Evolutionary conservation across 176 grass and related monocot species (phyloP), one percentile per base, ranked within the genome.

Genomic region (Rhynchospora pubera): DNA sequence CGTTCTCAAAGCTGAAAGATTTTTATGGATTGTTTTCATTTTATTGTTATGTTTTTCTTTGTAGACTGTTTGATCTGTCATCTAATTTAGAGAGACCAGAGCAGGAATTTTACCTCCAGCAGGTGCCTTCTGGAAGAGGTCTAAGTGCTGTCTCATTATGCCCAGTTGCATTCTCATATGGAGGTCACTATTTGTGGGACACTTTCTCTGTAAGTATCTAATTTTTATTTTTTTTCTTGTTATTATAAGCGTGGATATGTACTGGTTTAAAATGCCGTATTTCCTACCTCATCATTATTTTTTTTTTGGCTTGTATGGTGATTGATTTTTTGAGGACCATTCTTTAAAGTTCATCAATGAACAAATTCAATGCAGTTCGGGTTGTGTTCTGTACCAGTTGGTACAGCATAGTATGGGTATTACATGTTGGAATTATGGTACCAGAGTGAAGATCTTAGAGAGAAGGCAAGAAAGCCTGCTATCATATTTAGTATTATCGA

Each of bases 61-160:
- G 85, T 90, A 99, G 96, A 86, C 84, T 99, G 85, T 95, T 90
- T 88, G 90, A 99, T 87, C 84, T 99, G 1, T 99, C 96, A 83
- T 87, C 80, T 18, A 82, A 95, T 85, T 87, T 94, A 69, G 92
- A 90, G 84, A 85, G 77, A 82, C 85, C 96, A 78, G 92, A 95
- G 82, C 91, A 93, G 77, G 91, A 91, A 65, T 99, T 92, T 82
- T 99, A 93, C 91, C 82, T 99, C 56, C 92, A 99, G 82, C 91
- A 85, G 50, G 85, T 89, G 81, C 65, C 87, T 87, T 81, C 92
- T 87, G 92, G 87, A 64, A 92, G 71, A 88, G 91, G 90, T 75
- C 87, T 88, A 70, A 94, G 91, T 84, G 90, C 89, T 84, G 88
- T 88, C 2, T 91, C 89, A 14, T 84, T 93, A 74, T 95, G 84